These are phyloP conservation scores for Musa acuminata DNA, from an alignment of 176 grass and related monocot species.

Conservation along the genomic window DNA sequence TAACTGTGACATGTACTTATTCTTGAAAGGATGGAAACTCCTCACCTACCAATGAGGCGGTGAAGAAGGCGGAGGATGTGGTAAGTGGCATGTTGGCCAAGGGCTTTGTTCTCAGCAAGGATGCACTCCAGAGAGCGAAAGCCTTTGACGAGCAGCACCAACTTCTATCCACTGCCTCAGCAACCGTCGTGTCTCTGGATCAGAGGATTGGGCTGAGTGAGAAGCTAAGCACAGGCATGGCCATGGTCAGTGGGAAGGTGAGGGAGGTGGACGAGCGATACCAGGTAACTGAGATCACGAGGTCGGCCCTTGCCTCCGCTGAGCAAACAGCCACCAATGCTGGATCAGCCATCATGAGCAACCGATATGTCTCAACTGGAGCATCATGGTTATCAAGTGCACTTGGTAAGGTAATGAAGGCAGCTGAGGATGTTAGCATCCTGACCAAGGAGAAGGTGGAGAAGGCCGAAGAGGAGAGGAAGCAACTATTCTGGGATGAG, in stretches of 20 bases:
- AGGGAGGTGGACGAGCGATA: conserved; percentile 72
- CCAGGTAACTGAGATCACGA: conserved; percentile 70
- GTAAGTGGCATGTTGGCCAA: conserved; percentile 96
- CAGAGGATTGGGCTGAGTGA: conserved; percentile 68
- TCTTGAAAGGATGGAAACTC: conserved; percentile 26
- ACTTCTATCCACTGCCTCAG: conserved; percentile 62
- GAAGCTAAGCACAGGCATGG: conserved; percentile 61
- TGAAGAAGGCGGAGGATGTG: conserved; percentile 89
- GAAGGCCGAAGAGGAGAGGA: conserved; percentile 75
- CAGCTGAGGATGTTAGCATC: conserved; percentile 61
- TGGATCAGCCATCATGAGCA: conserved; percentile 60
- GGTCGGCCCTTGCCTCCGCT: conserved; percentile 58
- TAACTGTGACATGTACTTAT: conserved; percentile 16
- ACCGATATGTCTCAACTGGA: conserved; percentile 75
- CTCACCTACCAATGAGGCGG: conserved; percentile 38
- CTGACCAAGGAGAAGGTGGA: conserved; percentile 87
- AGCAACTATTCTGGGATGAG: conserved; percentile 67
- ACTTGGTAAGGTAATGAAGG: conserved; percentile 64
- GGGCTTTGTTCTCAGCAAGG: conserved; percentile 87
- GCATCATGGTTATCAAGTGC: conserved; percentile 75
- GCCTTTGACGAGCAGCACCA: conserved; percentile 76
- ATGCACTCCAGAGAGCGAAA: conserved; percentile 64
- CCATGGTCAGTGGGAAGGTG: conserved; percentile 68
- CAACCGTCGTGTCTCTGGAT: conserved; percentile 65
- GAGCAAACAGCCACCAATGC: conserved; percentile 74